Base-by-base conservation (phyloP, 495 filamentous ascomycete genomes). In the Penicillium longicatenatum region DNA sequence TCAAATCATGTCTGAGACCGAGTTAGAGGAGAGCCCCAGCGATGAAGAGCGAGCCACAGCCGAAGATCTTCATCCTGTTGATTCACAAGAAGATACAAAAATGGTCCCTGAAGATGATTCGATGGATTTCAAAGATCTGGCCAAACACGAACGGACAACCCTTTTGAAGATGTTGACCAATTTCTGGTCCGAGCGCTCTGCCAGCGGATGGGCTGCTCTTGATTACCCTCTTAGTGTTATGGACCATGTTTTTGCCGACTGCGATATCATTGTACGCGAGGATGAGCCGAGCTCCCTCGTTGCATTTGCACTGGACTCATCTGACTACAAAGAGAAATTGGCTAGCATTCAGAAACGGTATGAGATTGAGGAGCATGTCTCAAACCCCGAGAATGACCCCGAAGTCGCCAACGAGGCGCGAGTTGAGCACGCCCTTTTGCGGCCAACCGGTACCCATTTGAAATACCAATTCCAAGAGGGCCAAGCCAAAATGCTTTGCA, bases 181-280 rank as follows among this genome's bases (percentile, higher is more conserved):
- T 56, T 99, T 99, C 74, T 99, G 95, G 95, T 95, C 94, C 19
- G 94, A 98, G 69, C 86, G 94, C 43, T 97, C 94, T 20, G 91
- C 95, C 41, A 97, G 91, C 74, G 92, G 93, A 44, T 99, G 95
- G 95, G 79, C 89, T n/a, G 84, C 87, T 24, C 80, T 99, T 22
- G 95, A 98, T 21, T 99, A 98, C 65, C 95, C 95, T 11, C 80
- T 97, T 56, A 89, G 86, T 63, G 82, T 89, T 14, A 87, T 84
- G 42, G 95, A 98, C 70, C 94, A 99, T 69, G 90, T 98, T 44
- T 98, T 97, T 68, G 90, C 90, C 26, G 95, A 99, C 73, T 95
- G 91, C n/a, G 91, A 98, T 72, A 89, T 99, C 52, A 94, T 99
- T 54, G 91, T 99, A 53, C 86, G 92, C 11, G 94, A 99, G 67